These are phyloP conservation scores for Euphorbia lathyris DNA, from an alignment of 345 rosid species.

Conservation along the genomic window DNA sequence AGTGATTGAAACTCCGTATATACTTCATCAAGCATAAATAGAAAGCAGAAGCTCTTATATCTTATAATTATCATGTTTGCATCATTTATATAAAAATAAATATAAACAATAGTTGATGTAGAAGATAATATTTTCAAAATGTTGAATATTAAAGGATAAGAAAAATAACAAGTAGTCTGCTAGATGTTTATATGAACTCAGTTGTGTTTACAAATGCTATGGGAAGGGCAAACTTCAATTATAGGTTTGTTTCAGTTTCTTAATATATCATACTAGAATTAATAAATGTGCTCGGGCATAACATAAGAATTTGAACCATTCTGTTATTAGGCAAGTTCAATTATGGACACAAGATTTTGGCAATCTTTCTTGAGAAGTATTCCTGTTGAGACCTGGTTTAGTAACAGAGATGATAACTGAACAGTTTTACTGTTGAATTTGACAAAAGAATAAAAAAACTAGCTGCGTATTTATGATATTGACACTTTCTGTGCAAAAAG, in stretches of 20 bases:
- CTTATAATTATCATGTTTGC: background rate
- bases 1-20: background rate
- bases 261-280: background rate
- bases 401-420: background rate
- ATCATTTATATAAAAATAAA: background rate
- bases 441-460: background rate
- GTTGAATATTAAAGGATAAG: background rate
- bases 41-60: background rate
- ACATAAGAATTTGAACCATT: conserved; percentile 2
- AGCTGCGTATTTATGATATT: background rate
- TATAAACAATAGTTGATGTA: background rate
- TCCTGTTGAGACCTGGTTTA: background rate
- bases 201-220: background rate
- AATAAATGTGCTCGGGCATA: background rate
- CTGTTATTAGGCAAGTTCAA: background rate
- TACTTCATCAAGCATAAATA: background rate
- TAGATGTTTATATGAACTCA: background rate
- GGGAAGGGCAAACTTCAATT: background rate
- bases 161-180: background rate
- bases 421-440: background rate
- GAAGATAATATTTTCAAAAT: background rate
- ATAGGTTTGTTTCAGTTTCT: background rate
- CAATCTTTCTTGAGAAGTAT: background rate
- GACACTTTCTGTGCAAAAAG: too few species aligned
- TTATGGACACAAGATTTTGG: background rate